Percentiles rank a stretch among this genome's conserved stretches.
Evolutionary conservation across 2,329 filamentous ascomycete species (phyloP).

Genomic region (Diaporthe amygdali): DNA sequence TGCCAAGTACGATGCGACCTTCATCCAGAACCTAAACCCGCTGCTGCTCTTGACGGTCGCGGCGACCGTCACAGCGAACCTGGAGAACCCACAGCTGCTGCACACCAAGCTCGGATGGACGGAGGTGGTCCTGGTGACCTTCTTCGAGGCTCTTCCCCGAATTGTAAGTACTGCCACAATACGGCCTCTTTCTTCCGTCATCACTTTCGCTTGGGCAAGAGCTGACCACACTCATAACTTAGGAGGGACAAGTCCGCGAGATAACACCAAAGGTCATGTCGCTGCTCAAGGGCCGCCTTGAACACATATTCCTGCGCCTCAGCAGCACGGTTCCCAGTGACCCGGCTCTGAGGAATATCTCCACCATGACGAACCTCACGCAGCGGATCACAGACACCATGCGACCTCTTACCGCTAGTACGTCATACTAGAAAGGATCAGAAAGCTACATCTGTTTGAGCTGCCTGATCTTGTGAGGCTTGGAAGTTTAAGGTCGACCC

Average conservation of each 20-base stretch:
- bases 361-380: constrained; percentile 45
- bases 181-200: neutral
- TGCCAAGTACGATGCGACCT: constrained; percentile 54
- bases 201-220: neutral
- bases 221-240: constrained; percentile 9
- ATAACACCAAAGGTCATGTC: constrained; percentile 63
- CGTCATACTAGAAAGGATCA: neutral
- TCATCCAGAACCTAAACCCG: constrained; percentile 62
- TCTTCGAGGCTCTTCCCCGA: constrained; percentile 52
- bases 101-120: constrained; percentile 65
- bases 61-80: constrained; percentile 65
- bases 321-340: constrained; percentile 53
- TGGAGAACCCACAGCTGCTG: constrained; percentile 55
- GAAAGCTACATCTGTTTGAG: neutral
- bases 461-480: neutral
- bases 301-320: constrained; percentile 58
- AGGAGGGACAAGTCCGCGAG: constrained; percentile 60
- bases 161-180: constrained; percentile 52
- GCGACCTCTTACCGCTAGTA: neutral
- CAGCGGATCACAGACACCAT: constrained; percentile 37
- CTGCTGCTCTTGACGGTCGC: constrained; percentile 69
- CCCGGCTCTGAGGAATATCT: constrained; percentile 53
- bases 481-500: neutral
- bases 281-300: constrained; percentile 56
- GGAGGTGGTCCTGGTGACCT: constrained; percentile 61